Evolutionary conservation across 768 basidiomycete species (phyloP).

Genomic region (Leccinum sublutescens): DNA sequence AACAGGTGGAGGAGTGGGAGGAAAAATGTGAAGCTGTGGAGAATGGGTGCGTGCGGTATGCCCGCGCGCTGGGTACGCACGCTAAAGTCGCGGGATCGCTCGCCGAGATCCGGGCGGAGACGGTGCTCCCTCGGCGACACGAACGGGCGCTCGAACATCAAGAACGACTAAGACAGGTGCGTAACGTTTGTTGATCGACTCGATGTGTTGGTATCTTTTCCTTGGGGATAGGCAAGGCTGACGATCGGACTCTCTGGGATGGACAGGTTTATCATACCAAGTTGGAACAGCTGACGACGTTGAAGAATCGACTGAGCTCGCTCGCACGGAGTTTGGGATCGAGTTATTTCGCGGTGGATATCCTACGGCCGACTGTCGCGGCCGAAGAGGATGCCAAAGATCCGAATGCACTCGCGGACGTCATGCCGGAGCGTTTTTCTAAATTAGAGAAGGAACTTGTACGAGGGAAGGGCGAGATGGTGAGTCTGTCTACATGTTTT

Average conservation of each 20-base stretch:
- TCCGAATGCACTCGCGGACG: constrained; percentile 54
- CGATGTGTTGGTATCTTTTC: background rate
- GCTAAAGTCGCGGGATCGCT: constrained; percentile 63
- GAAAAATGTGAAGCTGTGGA: constrained; percentile 61
- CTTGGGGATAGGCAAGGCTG: background rate
- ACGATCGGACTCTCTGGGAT: background rate
- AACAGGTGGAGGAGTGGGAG: constrained; percentile 78
- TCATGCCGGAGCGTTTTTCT: constrained; percentile 77
- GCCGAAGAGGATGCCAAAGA: constrained; percentile 40
- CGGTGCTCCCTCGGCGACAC: constrained; percentile 68
- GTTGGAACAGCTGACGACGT: constrained; percentile 68
- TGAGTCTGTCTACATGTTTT: constrained; percentile 37
- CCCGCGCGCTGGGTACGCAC: constrained; percentile 68
- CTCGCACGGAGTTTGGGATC: constrained; percentile 61
- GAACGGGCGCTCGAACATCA: constrained; percentile 68
- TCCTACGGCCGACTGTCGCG: constrained; percentile 47
- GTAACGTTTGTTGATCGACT: constrained; percentile 22
- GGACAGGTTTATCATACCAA: constrained; percentile 70
- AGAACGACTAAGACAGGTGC: constrained; percentile 76
- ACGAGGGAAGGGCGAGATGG: constrained; percentile 83
- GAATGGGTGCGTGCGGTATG: constrained; percentile 62
- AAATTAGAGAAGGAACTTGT: constrained; percentile 83
- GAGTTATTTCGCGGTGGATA: constrained; percentile 56
- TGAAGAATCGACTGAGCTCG: constrained; percentile 61
- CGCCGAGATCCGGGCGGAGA: constrained; percentile 68